Percentiles rank a stretch among this genome's conserved stretches.
These are phyloP conservation scores for Penicillium ochrochloron DNA, from an alignment of 495 filamentous ascomycete species.

Conservation along the genomic window DNA sequence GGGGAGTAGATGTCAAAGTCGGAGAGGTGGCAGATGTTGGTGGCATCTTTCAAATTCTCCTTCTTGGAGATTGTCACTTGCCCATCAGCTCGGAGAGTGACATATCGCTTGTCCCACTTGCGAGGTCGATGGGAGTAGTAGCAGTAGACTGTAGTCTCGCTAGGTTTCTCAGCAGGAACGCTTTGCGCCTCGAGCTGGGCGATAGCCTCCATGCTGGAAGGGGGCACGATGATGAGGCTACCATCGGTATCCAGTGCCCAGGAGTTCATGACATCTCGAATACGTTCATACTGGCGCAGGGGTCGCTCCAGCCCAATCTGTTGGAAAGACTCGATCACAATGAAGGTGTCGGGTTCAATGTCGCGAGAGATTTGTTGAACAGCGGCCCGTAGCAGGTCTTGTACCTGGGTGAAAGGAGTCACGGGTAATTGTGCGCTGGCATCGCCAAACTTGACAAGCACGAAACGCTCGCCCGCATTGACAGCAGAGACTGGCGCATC, in stretches of 20 bases:
- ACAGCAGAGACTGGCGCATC: slow-evolving; percentile 86
- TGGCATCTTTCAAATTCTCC: slow-evolving; percentile 55
- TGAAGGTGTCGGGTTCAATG: slow-evolving; percentile 62
- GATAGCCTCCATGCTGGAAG: slow-evolving; percentile 49
- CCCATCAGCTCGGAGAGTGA: slow-evolving; percentile 74
- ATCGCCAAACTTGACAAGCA: slow-evolving; percentile 70
- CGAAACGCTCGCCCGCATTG: slow-evolving; percentile 76
- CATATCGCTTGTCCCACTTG: slow-evolving; percentile 84
- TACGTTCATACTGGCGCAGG: slow-evolving; percentile 82
- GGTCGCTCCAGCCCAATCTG: slow-evolving; percentile 81
- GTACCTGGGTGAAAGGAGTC: slow-evolving; percentile 71
- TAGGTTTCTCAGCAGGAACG: slow-evolving; percentile 62
- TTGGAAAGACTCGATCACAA: slow-evolving; percentile 76
- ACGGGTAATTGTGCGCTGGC: slow-evolving; percentile 66
- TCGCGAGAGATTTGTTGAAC: slow-evolving; percentile 56
- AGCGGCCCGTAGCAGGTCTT: slow-evolving; percentile 69
- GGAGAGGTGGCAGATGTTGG: slow-evolving; percentile 81
- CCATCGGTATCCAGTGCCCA: slow-evolving; percentile 84
- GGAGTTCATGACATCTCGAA: slow-evolving; percentile 88
- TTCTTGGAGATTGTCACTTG: slow-evolving; percentile 80
- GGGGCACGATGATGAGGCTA: slow-evolving; percentile 62
- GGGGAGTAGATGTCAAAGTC: slow-evolving; percentile 93
- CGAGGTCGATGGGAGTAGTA: slow-evolving; percentile 80
- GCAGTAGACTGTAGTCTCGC: slow-evolving; percentile 67
- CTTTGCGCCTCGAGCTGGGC: slow-evolving; percentile 53